A percentile compares a stretch with the other conserved stretches of the same genome.
Evolutionary conservation across 148 eudicot genomes (phyloP).

Genomic region (Fagopyrum tataricum): DNA sequence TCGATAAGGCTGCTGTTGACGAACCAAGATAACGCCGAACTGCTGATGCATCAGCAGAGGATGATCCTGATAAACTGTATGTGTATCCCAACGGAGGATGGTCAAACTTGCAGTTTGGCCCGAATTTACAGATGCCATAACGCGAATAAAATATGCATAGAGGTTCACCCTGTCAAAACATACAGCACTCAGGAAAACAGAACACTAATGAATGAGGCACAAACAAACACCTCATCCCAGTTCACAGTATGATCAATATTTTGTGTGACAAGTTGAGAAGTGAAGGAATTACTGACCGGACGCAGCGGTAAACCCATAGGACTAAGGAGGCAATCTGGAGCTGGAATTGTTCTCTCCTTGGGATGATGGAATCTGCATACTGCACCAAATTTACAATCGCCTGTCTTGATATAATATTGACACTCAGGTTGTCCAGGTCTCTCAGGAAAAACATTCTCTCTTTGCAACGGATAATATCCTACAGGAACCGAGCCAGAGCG

Average conservation of each 20-base stretch:
- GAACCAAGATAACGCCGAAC: conserved; percentile 60
- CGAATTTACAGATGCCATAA: conserved; percentile 94
- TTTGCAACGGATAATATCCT: conserved; percentile 67
- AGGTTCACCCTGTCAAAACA: conserved; percentile 65
- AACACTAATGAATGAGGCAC: background rate
- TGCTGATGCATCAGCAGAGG: conserved; percentile 45
- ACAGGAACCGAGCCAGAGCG: conserved; percentile 65
- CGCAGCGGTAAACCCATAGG: conserved; percentile 92
- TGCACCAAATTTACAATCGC: conserved; percentile 97
- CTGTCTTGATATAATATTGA: conserved; percentile 95
- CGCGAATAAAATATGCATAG: conserved; percentile 87
- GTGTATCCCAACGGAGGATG: conserved; percentile 85
- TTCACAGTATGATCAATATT: background rate
- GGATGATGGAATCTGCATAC: conserved; percentile 96
- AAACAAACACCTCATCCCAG: background rate
- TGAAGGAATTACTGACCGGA: conserved; percentile 44
- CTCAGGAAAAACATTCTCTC: conserved; percentile 82
- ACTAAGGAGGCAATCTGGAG: conserved; percentile 81
- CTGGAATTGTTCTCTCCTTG: conserved; percentile 65
- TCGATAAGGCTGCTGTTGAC: conserved; percentile 38
- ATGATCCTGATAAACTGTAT: conserved; percentile 44
- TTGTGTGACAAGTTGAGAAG: background rate
- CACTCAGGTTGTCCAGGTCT: conserved; percentile 96
- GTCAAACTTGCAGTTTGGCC: conserved; percentile 93
- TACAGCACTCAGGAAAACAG: background rate